A percentile compares a stretch with the other conserved stretches of the same genome.
phyloP scores from a whole-genome alignment of 23 red algal genomes.

The Cyanidiococcus yangmingshanensis region DNA sequence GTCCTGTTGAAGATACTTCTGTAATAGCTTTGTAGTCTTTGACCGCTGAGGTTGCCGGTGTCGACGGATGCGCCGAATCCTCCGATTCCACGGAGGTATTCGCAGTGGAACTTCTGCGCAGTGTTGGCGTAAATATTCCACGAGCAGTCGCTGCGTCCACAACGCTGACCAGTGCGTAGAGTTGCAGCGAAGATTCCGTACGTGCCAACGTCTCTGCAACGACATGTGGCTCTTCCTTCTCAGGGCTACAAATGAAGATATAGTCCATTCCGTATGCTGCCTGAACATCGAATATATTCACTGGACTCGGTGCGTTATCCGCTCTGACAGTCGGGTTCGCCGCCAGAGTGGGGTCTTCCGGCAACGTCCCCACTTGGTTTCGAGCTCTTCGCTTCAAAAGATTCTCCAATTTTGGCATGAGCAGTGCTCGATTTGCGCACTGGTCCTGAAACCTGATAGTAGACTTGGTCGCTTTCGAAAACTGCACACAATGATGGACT shows the following conservation, averaged over 20 bases:
- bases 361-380: too few species aligned
- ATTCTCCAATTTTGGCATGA: background rate
- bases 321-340: too few species aligned
- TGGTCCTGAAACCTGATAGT: background rate
- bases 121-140: background rate
- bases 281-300: conserved; percentile 1
- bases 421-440: background rate
- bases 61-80: background rate
- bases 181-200: background rate
- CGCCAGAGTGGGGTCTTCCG: too few species aligned
- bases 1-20: background rate
- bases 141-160: background rate
- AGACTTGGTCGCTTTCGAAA: background rate
- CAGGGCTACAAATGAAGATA: background rate
- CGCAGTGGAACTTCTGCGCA: background rate
- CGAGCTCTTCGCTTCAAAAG: background rate
- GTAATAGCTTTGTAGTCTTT: too few species aligned
- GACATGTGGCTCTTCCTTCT: background rate
- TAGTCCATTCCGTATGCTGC: conserved; percentile 16
- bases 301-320: background rate
- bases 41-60: background rate
- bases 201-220: background rate
- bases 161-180: background rate
- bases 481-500: background rate
- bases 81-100: background rate